These are phyloP conservation scores for Alternaria sp. DNA, from an alignment of 2,329 filamentous ascomycete species.

Conservation along the genomic window DNA sequence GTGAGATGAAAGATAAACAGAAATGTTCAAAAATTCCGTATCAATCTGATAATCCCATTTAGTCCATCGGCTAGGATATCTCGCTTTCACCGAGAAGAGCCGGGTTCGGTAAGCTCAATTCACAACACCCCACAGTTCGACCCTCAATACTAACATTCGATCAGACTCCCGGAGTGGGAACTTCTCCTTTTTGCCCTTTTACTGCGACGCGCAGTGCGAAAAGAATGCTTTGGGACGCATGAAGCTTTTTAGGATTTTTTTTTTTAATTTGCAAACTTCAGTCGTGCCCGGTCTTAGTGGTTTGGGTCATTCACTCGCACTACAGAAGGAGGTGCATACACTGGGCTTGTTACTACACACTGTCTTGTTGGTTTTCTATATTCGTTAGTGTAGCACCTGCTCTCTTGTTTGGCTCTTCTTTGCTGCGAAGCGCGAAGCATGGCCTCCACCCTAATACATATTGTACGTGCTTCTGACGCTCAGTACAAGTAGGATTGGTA, in stretches of 20 bases:
- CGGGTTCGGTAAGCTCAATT: slow-evolving; percentile 4
- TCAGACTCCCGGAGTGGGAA: not conserved
- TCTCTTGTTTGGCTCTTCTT: not conserved
- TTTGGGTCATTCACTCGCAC: not conserved
- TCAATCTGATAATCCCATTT: not conserved
- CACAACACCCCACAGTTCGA: not conserved
- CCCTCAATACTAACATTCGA: too few relatives aligned
- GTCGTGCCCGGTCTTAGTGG: accelerated
- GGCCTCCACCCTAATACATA: not conserved
- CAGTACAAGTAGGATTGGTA: not conserved
- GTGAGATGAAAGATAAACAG: too few relatives aligned
- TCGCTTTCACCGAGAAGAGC: slow-evolving; percentile 16
- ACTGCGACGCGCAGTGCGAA: too few relatives aligned
- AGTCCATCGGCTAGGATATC: slow-evolving; percentile 17
- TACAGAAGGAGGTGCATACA: not conserved
- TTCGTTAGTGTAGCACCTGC: not conserved
- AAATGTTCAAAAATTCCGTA: too few relatives aligned
- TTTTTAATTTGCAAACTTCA: not conserved
- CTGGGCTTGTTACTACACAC: not conserved
- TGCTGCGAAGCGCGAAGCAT: not conserved
- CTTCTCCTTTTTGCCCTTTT: too few relatives aligned
- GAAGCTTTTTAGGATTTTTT: not conserved
- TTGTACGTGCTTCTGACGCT: not conserved
- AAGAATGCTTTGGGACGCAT: too few relatives aligned
- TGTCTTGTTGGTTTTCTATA: not conserved